Base-by-base conservation (phyloP, 768 basidiomycete species). In the Hydnomerulius pinastri region DNA sequence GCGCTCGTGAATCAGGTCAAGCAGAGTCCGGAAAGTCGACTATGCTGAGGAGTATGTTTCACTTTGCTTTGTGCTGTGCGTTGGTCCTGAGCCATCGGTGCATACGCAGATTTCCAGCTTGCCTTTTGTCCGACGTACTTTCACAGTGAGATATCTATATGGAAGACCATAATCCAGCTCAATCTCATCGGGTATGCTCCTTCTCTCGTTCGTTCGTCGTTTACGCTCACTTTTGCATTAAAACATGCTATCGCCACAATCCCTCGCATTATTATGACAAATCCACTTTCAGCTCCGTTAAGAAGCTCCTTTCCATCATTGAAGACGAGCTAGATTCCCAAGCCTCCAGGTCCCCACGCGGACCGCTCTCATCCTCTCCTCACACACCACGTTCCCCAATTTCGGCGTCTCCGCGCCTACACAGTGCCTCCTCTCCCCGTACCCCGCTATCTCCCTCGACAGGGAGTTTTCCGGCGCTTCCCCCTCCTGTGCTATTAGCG, bases 81-180 rank as follows among this genome's bases (percentile, higher is more conserved):
- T 20, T n/a, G 8, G 2, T 20, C 2, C 40, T 53, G 4, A 50
- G 17, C 15, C 13, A 9, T 27, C 4, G 28, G 1, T 4, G 24
- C 12, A 29, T 12, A 2, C 6, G 18, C 56, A 88, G 86, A 89
- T 59, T 87, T 88, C 55, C 84, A 86, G 60, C 62, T 88, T 7
- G 76, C 80, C 0, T 86, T 86, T 57, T 77, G 82, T 8, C 86
- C 85, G 0, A 73, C 72, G 21, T 77, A 80, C 48, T 87, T 87
- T 48, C 76, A 78, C 37, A 72, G 60, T 38, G 85, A 89, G 51
- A 71, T 79, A 15, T 58, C 72, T 0, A 74, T 80, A 6, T 89
- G 86, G 86, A 79, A 75, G 53, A 74, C 77, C 11, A 76, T 88
- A 46, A 76, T 89, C 7, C 83, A 88, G 55, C 78, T 88, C 36